Evolutionary conservation across 2,329 filamentous ascomycete species (phyloP).

Genomic region (Dactylellina parvicollis): DNA sequence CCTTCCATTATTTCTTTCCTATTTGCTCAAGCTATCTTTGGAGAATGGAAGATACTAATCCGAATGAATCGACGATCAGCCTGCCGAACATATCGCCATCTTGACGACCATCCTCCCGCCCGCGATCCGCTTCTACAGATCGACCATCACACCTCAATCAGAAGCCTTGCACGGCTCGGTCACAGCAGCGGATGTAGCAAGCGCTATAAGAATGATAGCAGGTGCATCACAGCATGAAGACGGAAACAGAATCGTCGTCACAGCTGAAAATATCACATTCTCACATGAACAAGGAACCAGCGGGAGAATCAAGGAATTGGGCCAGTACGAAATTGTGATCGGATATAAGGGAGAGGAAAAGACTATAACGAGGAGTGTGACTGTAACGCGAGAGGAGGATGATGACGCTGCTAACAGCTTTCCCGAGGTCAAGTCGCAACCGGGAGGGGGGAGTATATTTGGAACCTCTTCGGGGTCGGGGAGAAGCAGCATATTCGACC

Average conservation of each 20-base stretch:
- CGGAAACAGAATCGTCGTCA: constrained; percentile 65
- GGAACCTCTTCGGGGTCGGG: background rate
- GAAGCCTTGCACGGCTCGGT: constrained; percentile 65
- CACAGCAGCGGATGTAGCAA: constrained; percentile 66
- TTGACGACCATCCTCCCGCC: constrained; percentile 65
- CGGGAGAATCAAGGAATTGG: constrained; percentile 66
- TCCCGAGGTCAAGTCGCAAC: background rate
- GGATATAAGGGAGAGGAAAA: constrained; percentile 64
- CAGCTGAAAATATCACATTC: constrained; percentile 66
- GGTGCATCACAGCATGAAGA: constrained; percentile 64
- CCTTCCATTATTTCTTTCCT: constrained; percentile 23
- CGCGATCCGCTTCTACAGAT: constrained; percentile 65
- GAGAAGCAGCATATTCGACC: constrained; percentile 1
- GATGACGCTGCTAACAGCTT: background rate
- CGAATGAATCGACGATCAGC: constrained; percentile 32
- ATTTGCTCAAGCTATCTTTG: constrained; percentile 55
- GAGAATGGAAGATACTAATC: constrained; percentile 55
- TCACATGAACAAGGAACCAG: constrained; percentile 60
- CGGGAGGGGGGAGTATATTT: constrained; percentile 6
- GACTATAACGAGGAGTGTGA: constrained; percentile 62
- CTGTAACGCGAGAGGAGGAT: constrained; percentile 62
- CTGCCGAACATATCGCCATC: constrained; percentile 59
- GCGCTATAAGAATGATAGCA: constrained; percentile 65
- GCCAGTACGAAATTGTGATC: constrained; percentile 67
- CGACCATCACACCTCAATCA: constrained; percentile 61